These are phyloP conservation scores for Tieghemostelium lacteum DNA, from an alignment of 78 protist species.

Conservation along the genomic window DNA sequence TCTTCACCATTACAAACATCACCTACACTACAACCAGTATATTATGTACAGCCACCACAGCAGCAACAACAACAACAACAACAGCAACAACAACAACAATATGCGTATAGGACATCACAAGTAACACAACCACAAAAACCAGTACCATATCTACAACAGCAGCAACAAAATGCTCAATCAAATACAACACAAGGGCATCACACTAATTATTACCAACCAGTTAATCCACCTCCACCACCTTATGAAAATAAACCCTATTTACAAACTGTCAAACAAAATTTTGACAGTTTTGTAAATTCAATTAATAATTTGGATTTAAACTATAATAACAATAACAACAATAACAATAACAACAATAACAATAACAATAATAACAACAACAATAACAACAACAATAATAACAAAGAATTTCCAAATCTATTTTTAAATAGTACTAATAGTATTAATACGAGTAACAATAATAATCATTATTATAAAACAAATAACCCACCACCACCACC, in stretches of 20 bases:
- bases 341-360: background rate
- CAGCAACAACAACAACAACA: background rate
- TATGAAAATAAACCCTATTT: too few relatives aligned
- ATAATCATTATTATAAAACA: background rate
- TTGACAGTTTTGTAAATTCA: too few relatives aligned
- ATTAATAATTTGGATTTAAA: too few relatives aligned
- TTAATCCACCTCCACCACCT: too few relatives aligned
- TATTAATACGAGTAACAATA: background rate
- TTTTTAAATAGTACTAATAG: background rate
- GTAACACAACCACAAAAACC: slow-evolving; percentile 4
- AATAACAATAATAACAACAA: background rate
- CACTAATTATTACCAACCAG: too few relatives aligned
- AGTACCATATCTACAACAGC: too few relatives aligned
- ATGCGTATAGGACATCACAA: background rate
- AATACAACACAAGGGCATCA: too few relatives aligned
- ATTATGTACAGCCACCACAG: background rate
- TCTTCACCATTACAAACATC: background rate
- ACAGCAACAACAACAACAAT: background rate
- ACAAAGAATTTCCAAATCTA: background rate
- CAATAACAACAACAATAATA: slow-evolving; percentile 1
- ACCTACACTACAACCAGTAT: background rate
- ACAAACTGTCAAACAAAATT: too few relatives aligned
- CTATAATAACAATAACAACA: background rate
- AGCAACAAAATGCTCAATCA: too few relatives aligned
- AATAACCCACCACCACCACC: background rate